Base-by-base conservation (phyloP, 2,329 filamentous ascomycete species). In the Blastomyces silverae region DNA sequence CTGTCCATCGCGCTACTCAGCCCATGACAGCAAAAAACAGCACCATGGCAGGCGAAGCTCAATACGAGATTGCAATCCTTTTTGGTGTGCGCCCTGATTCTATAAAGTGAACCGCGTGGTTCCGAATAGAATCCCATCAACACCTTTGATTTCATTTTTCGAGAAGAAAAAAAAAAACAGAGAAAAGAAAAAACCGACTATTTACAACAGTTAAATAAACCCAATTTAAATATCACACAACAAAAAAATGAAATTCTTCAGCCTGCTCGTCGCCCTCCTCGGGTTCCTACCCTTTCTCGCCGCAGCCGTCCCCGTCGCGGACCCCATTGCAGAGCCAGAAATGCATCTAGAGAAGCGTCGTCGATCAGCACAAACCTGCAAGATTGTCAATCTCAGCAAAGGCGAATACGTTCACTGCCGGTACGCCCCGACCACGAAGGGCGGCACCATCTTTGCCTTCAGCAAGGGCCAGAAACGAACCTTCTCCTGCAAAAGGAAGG, bases 341-440 rank as follows among this genome's bases (percentile, higher is more conserved):
- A 56, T 56, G 53, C n/a, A 56, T 34, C 53, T 56, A n/a, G 53
- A 56, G 53, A 56, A 56, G 25, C 53, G 53, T 13, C 22, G 25
- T 15, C 22, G 25, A 20, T 13, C 7, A 2, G 25, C 53, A 20
- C 53, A 56, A 56, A 56, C 22, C 53, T 56, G 53, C 53, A 56
- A 34, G 53, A 56, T 56, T 15, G 53, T 56, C 53, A 56, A 56
- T 56, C 25, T 56, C 22, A 17, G 20, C 53, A 28, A 28, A 28
- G 53, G 25, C 53, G 5, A 56, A 17, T 31, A 28, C 53, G 53
- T 56, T 17, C 34, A 56, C 28, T 56, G 53, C 25, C 53, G 53
- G 25, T 56, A 56, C 22, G 53, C 1, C 11, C 25, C 53, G 13
- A 56, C 22, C 53, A 56, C 31, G 25, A 34, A 56, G 53, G 53